Evolutionary conservation across 192 early-diverging fungal species (phyloP).

Genomic region (Backusella sp.): DNA sequence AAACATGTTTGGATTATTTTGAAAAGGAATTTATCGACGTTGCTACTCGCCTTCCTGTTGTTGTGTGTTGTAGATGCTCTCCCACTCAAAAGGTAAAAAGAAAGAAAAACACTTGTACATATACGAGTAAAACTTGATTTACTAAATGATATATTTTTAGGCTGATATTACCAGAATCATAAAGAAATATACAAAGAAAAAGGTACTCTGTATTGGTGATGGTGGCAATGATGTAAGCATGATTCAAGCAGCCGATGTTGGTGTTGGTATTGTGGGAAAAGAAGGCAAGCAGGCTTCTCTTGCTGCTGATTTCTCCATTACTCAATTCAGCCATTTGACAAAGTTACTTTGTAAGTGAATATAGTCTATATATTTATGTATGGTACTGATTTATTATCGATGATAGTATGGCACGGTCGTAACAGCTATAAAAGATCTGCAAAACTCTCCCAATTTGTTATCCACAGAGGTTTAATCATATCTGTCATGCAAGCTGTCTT

Average conservation of each 20-base stretch:
- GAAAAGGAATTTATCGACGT: slow-evolving; percentile 77
- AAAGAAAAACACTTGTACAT: not conserved
- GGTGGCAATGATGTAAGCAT: slow-evolving; percentile 98
- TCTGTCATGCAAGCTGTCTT: slow-evolving; percentile 98
- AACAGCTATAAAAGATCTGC: slow-evolving; percentile 94
- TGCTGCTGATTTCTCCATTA: slow-evolving; percentile 91
- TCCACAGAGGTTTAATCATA: slow-evolving; percentile 96
- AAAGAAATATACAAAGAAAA: slow-evolving; percentile 67
- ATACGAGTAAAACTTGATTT: not conserved
- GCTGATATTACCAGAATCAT: slow-evolving; percentile 86
- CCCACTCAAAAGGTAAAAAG: slow-evolving; percentile 86
- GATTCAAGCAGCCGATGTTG: slow-evolving; percentile 96
- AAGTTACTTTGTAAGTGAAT: slow-evolving; percentile 63
- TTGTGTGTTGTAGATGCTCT: slow-evolving; percentile 93
- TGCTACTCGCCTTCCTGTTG: slow-evolving; percentile 74
- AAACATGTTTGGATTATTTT: slow-evolving; percentile 71
- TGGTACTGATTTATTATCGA: not conserved
- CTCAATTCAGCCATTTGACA: slow-evolving; percentile 86
- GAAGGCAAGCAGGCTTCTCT: slow-evolving; percentile 94
- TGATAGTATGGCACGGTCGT: slow-evolving; percentile 88
- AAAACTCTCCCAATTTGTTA: slow-evolving; percentile 94
- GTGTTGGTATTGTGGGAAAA: slow-evolving; percentile 95
- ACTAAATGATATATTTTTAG: slow-evolving; percentile 14
- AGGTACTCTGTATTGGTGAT: slow-evolving; percentile 90
- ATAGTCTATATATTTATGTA: not conserved